phyloP scores from a whole-genome alignment of 352 stramenopile species.

The Phytophthora meadii region DNA sequence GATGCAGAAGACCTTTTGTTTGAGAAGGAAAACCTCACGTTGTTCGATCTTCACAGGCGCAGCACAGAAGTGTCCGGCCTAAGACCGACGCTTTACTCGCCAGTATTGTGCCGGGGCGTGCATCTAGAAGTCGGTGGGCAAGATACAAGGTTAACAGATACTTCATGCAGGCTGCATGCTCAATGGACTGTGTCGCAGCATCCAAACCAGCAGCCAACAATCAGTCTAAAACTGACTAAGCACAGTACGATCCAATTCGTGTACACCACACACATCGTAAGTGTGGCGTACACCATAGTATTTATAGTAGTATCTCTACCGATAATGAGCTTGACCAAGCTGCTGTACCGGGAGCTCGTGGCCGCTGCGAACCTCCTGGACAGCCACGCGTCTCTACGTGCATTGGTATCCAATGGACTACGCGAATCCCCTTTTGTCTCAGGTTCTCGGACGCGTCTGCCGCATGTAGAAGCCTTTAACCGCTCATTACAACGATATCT shows the following conservation, averaged over 20 bases:
- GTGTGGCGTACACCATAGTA: too few species aligned
- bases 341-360: constrained; percentile 81
- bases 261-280: constrained; percentile 10
- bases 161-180: too few species aligned
- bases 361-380: constrained; percentile 60
- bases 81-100: too few species aligned
- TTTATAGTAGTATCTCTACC: too few species aligned
- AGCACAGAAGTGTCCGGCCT: not conserved
- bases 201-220: constrained; percentile 9
- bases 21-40: not conserved
- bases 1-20: not conserved
- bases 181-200: not conserved
- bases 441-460: constrained; percentile 41
- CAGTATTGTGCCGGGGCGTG: not conserved
- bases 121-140: not conserved
- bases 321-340: constrained; percentile 55
- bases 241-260: constrained; percentile 4
- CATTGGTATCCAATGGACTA: constrained; percentile 70
- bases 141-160: not conserved
- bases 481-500: constrained; percentile 59
- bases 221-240: not conserved
- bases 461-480: constrained; percentile 73
- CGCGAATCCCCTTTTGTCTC: constrained; percentile 47
- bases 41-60: not conserved
- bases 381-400: constrained; percentile 59